Conservation (phyloP, 371 early-diverging fungal genomes). For the Mycotypha africana region DNA sequence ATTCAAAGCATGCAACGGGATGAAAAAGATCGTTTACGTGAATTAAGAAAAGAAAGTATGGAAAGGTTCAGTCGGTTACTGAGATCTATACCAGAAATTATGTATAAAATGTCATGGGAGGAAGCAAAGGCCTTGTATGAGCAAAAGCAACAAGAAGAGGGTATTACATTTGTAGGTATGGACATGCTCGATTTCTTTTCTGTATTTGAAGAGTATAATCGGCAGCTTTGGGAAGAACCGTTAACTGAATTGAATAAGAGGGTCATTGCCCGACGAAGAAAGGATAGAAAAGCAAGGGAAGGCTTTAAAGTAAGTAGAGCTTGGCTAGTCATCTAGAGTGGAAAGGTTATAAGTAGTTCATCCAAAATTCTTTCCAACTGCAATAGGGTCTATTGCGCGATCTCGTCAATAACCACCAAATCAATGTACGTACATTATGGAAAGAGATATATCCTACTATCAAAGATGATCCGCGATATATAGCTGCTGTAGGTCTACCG, state of each 20-base stretch:
- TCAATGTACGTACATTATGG: constrained; percentile 78
- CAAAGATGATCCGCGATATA: constrained; percentile 65
- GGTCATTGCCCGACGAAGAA: constrained; percentile 38
- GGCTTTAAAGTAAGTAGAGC: constrained; percentile 41
- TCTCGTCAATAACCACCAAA: constrained; percentile 38
- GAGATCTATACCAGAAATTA: constrained; percentile 58
- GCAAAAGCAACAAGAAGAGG: constrained; percentile 40
- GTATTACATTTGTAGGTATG: constrained; percentile 61
- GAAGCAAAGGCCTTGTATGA: constrained; percentile 48
- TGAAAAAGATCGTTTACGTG: constrained; percentile 63
- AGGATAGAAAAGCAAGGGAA: constrained; percentile 69
- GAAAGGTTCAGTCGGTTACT: constrained; percentile 54
- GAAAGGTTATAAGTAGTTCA: too few species aligned
- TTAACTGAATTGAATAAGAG: constrained; percentile 32
- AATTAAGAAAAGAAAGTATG: constrained; percentile 59
- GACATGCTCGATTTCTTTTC: constrained; percentile 75
- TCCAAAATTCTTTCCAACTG: neutral
- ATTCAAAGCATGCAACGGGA: constrained; percentile 47
- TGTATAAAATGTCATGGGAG: constrained; percentile 62
- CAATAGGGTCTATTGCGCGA: constrained; percentile 55
- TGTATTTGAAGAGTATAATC: constrained; percentile 76
- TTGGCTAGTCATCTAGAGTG: too few species aligned
- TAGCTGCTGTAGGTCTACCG: constrained; percentile 71
- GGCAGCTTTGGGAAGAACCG: constrained; percentile 59
- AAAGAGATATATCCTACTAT: constrained; percentile 76